Conservation (phyloP, 1,284 basidiomycete species). For the Trametes versicolor region DNA sequence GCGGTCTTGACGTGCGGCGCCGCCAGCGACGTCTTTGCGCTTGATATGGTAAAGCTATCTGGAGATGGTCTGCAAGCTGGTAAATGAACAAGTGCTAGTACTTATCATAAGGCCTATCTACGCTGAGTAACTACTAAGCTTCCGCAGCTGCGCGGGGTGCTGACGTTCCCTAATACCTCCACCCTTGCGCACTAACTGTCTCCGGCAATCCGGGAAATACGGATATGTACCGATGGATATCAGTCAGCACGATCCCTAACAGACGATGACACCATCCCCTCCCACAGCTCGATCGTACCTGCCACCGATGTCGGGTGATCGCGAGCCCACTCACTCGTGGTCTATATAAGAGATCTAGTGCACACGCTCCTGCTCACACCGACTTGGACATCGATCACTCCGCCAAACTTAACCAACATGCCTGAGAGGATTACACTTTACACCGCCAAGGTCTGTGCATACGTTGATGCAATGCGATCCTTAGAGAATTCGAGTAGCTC, state of each 20-base stretch:
- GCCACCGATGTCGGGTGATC: not conserved
- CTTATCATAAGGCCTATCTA: no score
- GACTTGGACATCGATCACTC: not conserved
- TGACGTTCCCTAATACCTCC: not conserved
- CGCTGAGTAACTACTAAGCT: no score
- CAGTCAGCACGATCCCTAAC: conserved; percentile 13
- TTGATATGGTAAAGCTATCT: no score
- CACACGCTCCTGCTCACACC: not conserved
- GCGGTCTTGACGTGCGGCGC: not conserved
- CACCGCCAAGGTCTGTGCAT: conserved; percentile 33
- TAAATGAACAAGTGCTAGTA: no score
- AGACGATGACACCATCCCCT: conserved; percentile 17
- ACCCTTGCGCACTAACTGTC: not conserved
- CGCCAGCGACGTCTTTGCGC: not conserved
- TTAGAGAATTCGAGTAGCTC: not conserved
- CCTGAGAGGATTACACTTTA: conserved; percentile 36
- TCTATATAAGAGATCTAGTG: not conserved
- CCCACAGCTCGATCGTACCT: conserved; percentile 9
- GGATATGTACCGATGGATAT: not conserved
- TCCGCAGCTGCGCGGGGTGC: not conserved
- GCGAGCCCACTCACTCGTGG: not conserved
- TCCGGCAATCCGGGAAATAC: not conserved
- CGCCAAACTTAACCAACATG: conserved; percentile 20
- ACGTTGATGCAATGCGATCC: not conserved
- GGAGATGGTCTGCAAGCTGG: no score